Conservation (phyloP, 257 asterid species). For the Perilla frutescens region DNA sequence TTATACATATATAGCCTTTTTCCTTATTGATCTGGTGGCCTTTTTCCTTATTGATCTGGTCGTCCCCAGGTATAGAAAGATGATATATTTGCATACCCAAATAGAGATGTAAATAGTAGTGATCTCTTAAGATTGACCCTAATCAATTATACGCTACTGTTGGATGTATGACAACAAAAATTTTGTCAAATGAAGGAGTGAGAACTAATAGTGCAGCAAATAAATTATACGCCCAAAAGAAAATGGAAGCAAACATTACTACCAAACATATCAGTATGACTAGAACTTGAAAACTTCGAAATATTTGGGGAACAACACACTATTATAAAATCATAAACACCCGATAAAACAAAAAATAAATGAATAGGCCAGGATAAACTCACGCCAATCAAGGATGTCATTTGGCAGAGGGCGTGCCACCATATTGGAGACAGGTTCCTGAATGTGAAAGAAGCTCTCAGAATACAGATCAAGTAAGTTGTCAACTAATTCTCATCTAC, state of each 20-base stretch:
- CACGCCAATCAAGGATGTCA: constrained; percentile 99
- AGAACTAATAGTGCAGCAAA: constrained; percentile 16
- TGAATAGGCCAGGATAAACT: constrained; percentile 45
- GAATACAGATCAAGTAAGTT: constrained; percentile 2
- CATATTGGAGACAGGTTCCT: constrained; percentile 98
- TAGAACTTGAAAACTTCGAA: constrained; percentile 14
- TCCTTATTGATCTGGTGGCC: background rate
- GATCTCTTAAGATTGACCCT: background rate
- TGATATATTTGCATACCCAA: background rate
- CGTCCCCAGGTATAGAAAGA: constrained; percentile 17
- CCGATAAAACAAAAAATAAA: background rate
- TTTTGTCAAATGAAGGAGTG: background rate
- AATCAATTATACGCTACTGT: background rate
- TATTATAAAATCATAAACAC: constrained; percentile 7
- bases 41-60: constrained; percentile 2
- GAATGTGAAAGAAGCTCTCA: constrained; percentile 33
- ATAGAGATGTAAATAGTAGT: no score
- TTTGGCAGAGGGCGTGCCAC: constrained; percentile 94
- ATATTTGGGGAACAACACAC: constrained; percentile 14
- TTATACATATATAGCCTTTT: constrained; percentile 27
- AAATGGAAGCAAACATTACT: background rate
- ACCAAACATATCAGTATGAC: constrained; percentile 18
- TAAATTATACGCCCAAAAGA: constrained; percentile 4
- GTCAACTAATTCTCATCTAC: constrained; percentile 2
- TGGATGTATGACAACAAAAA: background rate